Evolutionary conservation across 495 filamentous ascomycete genomes (phyloP), one percentile per base, ranked within the genome.

Genomic region (Elasticomyces elasticus): DNA sequence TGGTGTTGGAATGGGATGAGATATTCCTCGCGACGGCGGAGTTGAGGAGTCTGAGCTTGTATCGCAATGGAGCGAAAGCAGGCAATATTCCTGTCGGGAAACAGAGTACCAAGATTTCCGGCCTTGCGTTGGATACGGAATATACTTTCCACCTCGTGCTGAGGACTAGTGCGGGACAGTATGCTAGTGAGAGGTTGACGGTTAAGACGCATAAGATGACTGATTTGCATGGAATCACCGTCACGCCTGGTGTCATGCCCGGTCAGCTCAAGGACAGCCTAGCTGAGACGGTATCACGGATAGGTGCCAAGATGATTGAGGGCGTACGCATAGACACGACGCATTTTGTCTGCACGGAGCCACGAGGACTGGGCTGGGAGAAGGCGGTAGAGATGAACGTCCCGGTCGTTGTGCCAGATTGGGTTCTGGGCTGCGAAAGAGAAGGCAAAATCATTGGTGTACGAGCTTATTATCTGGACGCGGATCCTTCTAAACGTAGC

Each of bases 141-240:
- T 99, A 97, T 69, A 82, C 80, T 1, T 99, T 99, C 72, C 89
- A 97, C 62, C 76, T 97, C 22, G 83, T 97, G 31, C 72, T 99
- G 65, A 79, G 87, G 59, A 97, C 92, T 0, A 85, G 79, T 23
- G 92, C 94, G n/a, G 91, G 92, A 26, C 91, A 86, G 22, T 87
- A 82, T 59, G 74, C 78, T 45, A 89, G 84, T 60, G 86, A 95
- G 66, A 87, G 86, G 65, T 74, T 99, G 50, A 78, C 79, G 7
- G 87, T 95, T 44, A 80, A 82, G 57, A 99, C 92, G 40, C 94
- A 97, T 72, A 95, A 96, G 75, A 96, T 97, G 94, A 97, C 92
- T 25, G 92, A 99, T 69, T 74, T 99, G 44, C 87, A 83, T 49
- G 92, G 92, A 44, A 94, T 99, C 67, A 97, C 94, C 11, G 85